A percentile compares a stretch with the other conserved stretches of the same genome.
Conservation (phyloP, 169 alveolate genomes). For the Eimeria praecox region DNA sequence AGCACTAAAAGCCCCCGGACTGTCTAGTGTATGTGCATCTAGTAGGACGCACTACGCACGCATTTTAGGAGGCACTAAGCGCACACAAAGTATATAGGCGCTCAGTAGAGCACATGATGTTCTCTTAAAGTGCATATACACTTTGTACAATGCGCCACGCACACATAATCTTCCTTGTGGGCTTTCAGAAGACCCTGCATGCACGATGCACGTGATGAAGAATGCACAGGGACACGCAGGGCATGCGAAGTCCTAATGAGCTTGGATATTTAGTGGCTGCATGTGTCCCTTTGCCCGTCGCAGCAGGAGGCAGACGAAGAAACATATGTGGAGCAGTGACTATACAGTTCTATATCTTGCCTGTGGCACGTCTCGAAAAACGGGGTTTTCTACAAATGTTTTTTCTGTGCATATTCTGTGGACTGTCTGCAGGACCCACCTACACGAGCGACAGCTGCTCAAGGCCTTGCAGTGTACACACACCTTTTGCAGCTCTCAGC, state of each 20-base stretch:
- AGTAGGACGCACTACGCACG: neutral
- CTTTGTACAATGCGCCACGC: neutral
- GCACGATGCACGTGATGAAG: neutral
- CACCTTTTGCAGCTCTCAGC: slow-evolving; percentile 71
- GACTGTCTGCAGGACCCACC: slow-evolving; percentile 40
- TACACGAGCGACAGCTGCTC: slow-evolving; percentile 67
- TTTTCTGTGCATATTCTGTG: neutral
- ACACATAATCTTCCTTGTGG: neutral
- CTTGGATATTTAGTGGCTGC: too few relatives aligned
- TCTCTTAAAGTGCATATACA: too few relatives aligned
- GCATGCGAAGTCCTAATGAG: too few relatives aligned
- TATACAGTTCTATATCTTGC: neutral
- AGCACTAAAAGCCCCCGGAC: neutral
- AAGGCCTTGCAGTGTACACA: slow-evolving; percentile 71
- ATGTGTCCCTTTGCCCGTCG: neutral
- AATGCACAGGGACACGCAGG: neutral
- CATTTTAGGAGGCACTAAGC: neutral
- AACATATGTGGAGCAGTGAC: neutral
- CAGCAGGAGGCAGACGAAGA: neutral
- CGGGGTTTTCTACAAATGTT: neutral
- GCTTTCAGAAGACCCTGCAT: neutral
- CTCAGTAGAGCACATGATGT: neutral
- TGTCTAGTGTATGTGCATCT: neutral
- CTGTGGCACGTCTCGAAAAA: neutral
- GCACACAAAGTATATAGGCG: neutral